Evolutionary conservation across 495 filamentous ascomycete species (phyloP).

Genomic region (Penicillium daleae): DNA sequence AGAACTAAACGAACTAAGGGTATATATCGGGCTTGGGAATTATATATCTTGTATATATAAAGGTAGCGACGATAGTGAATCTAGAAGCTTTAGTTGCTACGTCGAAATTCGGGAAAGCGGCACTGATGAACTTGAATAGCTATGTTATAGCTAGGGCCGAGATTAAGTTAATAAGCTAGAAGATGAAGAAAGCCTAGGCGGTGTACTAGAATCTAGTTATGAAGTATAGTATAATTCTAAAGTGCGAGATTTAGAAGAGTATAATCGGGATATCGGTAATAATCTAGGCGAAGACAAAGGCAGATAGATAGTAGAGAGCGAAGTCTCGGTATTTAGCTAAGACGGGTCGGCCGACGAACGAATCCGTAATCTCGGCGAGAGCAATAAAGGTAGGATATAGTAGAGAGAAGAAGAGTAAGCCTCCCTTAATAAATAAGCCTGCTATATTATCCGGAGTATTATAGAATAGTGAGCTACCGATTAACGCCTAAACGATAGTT

Average conservation of each 20-base stretch:
- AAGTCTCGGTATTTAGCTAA: constrained; percentile 74
- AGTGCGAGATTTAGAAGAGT: constrained; percentile 61
- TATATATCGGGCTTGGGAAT: constrained; percentile 67
- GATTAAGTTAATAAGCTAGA: constrained; percentile 40
- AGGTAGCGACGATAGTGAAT: constrained; percentile 27
- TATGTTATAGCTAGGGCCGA: constrained; percentile 44
- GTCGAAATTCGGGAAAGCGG: constrained; percentile 49
- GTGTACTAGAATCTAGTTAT: constrained; percentile 55
- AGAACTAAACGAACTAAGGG: constrained; percentile 75
- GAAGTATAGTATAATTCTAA: constrained; percentile 70
- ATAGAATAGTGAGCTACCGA: constrained; percentile 42
- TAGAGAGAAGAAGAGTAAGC: constrained; percentile 65
- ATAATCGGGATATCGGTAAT: constrained; percentile 68
- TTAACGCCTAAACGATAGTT: constrained; percentile 36
- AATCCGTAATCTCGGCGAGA: constrained; percentile 68
- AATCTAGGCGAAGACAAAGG: constrained; percentile 69
- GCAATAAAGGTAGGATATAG: constrained; percentile 71
- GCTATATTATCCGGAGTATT: constrained; percentile 30
- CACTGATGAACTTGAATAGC: constrained; percentile 50
- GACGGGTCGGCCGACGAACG: constrained; percentile 67
- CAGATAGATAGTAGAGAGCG: constrained; percentile 70
- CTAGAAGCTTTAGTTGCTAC: constrained; percentile 54
- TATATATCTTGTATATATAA: constrained; percentile 61
- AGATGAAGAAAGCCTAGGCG: constrained; percentile 54
- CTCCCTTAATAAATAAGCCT: constrained; percentile 53